A percentile compares a stretch with the other conserved stretches of the same genome.
Evolutionary conservation across 2,329 filamentous ascomycete genomes (phyloP).

Genomic region (Aspergillus novofumigatus): DNA sequence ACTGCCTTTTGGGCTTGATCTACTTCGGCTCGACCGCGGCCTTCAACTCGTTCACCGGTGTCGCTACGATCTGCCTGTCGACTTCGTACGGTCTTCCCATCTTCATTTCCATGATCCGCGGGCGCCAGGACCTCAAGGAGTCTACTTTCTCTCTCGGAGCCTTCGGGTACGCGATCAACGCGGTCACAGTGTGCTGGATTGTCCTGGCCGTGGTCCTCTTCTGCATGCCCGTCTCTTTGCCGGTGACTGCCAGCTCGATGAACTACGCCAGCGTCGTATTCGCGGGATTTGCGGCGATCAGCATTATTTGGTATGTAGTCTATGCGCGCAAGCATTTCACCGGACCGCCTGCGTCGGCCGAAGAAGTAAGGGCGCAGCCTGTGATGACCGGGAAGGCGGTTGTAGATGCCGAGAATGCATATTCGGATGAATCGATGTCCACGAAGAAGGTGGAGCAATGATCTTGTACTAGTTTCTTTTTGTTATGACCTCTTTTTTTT

Average conservation of each 20-base stretch:
- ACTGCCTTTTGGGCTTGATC: conserved; percentile 69
- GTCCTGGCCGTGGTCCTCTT: conserved; percentile 66
- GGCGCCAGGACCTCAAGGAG: conserved; percentile 61
- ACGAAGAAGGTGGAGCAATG: conserved; percentile 13
- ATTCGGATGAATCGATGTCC: conserved; percentile 5
- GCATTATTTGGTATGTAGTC: conserved; percentile 59
- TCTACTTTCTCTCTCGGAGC: conserved; percentile 66
- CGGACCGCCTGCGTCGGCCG: conserved; percentile 46
- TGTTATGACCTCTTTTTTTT: background rate
- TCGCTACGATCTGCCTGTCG: conserved; percentile 73
- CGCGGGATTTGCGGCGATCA: conserved; percentile 58
- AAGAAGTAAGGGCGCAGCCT: conserved; percentile 23
- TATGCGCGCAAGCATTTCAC: conserved; percentile 62
- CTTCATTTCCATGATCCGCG: conserved; percentile 63
- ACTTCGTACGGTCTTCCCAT: conserved; percentile 74
- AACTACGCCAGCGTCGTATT: conserved; percentile 67
- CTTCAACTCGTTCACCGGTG: conserved; percentile 75
- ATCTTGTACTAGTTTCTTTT: background rate
- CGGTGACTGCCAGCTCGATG: conserved; percentile 55
- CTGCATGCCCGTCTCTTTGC: conserved; percentile 66
- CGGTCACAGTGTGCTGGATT: conserved; percentile 67
- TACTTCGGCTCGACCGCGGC: conserved; percentile 74
- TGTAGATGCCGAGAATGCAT: conserved; percentile 29
- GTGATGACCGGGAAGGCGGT: conserved; percentile 30
- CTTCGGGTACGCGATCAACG: conserved; percentile 66